Evolutionary conservation across 2,329 filamentous ascomycete genomes (phyloP).

Genomic region (Fusarium sp.): DNA sequence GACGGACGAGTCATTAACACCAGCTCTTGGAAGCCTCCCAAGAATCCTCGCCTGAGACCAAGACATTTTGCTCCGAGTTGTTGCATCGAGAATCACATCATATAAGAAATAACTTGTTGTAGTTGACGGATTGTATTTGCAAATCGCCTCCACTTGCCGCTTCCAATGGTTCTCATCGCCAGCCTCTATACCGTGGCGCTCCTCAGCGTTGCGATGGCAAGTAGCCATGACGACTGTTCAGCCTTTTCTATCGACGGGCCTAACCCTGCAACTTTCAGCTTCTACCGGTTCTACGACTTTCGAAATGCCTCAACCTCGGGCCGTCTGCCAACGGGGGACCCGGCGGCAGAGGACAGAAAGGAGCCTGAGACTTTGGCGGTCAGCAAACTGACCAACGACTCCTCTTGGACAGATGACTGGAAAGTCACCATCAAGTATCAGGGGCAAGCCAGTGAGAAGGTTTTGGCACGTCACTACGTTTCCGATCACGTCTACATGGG

Average conservation of each 20-base stretch:
- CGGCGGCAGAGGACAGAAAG: background rate
- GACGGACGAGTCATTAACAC: background rate
- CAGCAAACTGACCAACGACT: conserved; percentile 12
- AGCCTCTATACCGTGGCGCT: background rate
- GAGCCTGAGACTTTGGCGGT: background rate
- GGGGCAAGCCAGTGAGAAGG: conserved; percentile 7
- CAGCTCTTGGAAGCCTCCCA: background rate
- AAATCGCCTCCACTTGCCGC: background rate
- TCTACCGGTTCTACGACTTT: conserved; percentile 23
- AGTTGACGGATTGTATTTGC: background rate
- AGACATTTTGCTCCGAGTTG: background rate
- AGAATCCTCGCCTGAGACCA: background rate
- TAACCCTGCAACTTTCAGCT: conserved; percentile 5
- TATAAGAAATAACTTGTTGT: background rate
- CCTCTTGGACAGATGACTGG: conserved; percentile 19
- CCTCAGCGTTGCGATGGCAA: background rate
- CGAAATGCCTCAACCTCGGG: background rate
- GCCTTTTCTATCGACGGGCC: conserved; percentile 13
- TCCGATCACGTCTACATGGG: conserved; percentile 17
- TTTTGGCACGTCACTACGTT: conserved; percentile 15
- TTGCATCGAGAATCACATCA: background rate
- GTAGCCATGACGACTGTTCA: conserved; percentile 1
- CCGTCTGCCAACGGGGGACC: background rate
- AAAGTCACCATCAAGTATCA: conserved; percentile 1
- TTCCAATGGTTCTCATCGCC: background rate